These are phyloP conservation scores for Trypanosoma rangeli DNA, from an alignment of 208 protist genomes.

Conservation along the genomic window DNA sequence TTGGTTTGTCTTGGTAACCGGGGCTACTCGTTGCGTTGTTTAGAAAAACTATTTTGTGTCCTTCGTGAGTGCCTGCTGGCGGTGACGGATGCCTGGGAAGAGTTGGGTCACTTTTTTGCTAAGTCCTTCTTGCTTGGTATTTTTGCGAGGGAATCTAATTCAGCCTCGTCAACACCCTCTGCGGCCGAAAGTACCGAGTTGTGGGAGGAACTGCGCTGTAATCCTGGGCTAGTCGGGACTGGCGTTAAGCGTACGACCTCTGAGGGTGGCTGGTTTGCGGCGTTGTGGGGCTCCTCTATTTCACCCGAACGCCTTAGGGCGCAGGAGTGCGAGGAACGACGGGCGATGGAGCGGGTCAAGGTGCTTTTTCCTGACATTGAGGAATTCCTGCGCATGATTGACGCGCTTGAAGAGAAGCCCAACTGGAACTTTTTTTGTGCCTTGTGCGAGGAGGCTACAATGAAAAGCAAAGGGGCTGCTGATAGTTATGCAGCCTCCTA, in stretches of 20 bases:
- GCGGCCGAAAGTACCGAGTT: not conserved
- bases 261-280: conserved; percentile 54
- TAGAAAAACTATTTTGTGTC: conserved; percentile 19
- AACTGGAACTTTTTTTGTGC: conserved; percentile 19
- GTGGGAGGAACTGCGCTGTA: conserved; percentile 31
- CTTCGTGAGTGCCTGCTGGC: conserved; percentile 17
- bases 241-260: conserved; percentile 7
- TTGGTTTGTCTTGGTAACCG: conserved; percentile 17
- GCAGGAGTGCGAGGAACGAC: conserved; percentile 27
- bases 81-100: conserved; percentile 24
- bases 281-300: conserved; percentile 33
- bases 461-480: conserved; percentile 3
- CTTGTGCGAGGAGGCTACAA: conserved; percentile 16
- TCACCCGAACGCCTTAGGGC: conserved; percentile 17
- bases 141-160: conserved; percentile 6
- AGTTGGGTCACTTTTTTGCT: conserved; percentile 22
- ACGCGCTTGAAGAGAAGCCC: conserved; percentile 13
- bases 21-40: conserved; percentile 1
- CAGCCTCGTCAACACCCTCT: not conserved
- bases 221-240: conserved; percentile 35
- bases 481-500: conserved; percentile 27
- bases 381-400: conserved; percentile 42
- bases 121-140: conserved; percentile 28
- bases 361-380: conserved; percentile 38
- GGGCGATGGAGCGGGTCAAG: conserved; percentile 29